A percentile compares a stretch with the other conserved stretches of the same genome.
Conservation (phyloP, 805 yeast genomes). For the Barnettozyma sucrosica region DNA sequence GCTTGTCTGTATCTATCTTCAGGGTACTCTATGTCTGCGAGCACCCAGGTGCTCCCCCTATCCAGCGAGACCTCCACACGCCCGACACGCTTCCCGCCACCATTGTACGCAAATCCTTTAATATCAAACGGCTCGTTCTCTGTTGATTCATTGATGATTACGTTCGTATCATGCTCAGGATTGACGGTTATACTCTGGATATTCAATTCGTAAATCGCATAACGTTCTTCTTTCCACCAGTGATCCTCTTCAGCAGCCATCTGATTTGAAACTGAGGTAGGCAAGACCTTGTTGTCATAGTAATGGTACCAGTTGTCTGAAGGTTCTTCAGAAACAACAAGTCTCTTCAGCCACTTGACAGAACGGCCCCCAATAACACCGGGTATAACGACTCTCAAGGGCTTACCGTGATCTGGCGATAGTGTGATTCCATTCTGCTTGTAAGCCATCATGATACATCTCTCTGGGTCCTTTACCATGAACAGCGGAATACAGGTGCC, state of each 20-base stretch:
- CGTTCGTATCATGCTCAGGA: slow-evolving; percentile 27
- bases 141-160: slow-evolving; percentile 9
- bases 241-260: slow-evolving; percentile 26
- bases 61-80: slow-evolving; percentile 31
- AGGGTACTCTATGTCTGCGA: slow-evolving; percentile 28
- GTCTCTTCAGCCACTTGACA: slow-evolving; percentile 32
- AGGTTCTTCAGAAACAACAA: slow-evolving; percentile 28
- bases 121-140: slow-evolving; percentile 20
- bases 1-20: slow-evolving; percentile 30
- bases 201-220: slow-evolving; percentile 31
- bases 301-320: slow-evolving; percentile 33
- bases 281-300: slow-evolving; percentile 32
- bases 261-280: slow-evolving; percentile 33
- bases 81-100: slow-evolving; percentile 32
- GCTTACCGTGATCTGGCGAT: slow-evolving; percentile 33
- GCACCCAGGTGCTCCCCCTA: slow-evolving; percentile 28
- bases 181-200: slow-evolving; percentile 29
- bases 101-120: slow-evolving; percentile 32
- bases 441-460: slow-evolving; percentile 30
- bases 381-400: slow-evolving; percentile 31
- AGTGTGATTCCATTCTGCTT: slow-evolving; percentile 31
- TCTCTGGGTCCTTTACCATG: slow-evolving; percentile 31
- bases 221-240: slow-evolving; percentile 36
- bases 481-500: slow-evolving; percentile 30
- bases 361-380: slow-evolving; percentile 36